phyloP scores from a whole-genome alignment of 2,329 filamentous ascomycete species.

The Aureobasidium namibiae region DNA sequence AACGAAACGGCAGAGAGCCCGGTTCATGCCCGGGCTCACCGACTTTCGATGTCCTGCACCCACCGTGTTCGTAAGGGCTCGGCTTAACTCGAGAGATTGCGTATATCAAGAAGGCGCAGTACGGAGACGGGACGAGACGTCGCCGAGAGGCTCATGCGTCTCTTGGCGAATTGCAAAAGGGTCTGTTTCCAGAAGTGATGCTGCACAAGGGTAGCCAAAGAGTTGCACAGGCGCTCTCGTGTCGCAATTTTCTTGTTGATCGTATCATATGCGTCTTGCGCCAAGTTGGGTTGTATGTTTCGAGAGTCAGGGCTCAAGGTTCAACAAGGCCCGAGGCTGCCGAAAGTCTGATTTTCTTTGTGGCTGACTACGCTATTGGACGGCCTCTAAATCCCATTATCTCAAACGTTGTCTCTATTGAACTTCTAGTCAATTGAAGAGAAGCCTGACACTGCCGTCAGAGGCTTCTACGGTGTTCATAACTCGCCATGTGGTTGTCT shows the following conservation, averaged over 20 bases:
- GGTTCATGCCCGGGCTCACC: neutral
- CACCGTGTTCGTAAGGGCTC: neutral
- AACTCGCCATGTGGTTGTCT: neutral
- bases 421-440: neutral
- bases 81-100: constrained; percentile 1
- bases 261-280: neutral
- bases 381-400: neutral
- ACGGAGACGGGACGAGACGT: neutral
- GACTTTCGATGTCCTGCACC: constrained; percentile 3
- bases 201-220: neutral
- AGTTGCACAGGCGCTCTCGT: neutral
- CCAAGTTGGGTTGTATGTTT: neutral
- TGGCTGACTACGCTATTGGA: constrained; percentile 1
- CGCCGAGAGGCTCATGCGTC: constrained; percentile 1
- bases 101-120: neutral
- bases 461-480: neutral
- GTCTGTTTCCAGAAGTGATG: neutral
- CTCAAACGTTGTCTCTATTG: constrained; percentile 7
- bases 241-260: neutral
- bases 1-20: neutral
- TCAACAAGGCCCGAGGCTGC: neutral
- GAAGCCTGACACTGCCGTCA: neutral
- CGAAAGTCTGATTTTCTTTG: constrained; percentile 3
- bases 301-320: neutral
- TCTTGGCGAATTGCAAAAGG: constrained; percentile 2